Base-by-base conservation (phyloP, 768 basidiomycete genomes). In the Cubamyces lactineus region DNA sequence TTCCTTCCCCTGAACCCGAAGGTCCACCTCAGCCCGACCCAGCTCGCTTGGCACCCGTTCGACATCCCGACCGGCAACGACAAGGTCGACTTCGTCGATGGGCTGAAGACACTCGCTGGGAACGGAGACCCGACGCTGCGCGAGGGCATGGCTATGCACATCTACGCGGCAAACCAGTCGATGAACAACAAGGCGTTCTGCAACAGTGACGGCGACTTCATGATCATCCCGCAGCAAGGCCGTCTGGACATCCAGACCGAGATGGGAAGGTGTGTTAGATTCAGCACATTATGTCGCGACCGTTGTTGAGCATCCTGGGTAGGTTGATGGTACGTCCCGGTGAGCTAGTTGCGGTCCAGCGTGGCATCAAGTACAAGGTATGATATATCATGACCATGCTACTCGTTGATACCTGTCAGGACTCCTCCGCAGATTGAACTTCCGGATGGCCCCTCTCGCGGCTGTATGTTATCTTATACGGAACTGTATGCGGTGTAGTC, bases 181-280 rank as follows among this genome's bases (percentile, higher is more conserved):
- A 88, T 88, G 86, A 80, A 74, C 43, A 84, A 81, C 58, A 79
- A 76, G 66, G 86, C 86, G 2, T 86, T 86, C 71, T 80, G 79
- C 63, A 84, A 86, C 68, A 84, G 78, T 48, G 86, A 88, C 63
- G 86, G 87, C 7, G 86, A 88, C 71, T 82, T 87, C 77, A 72
- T 88, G 68, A 84, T 89, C 68, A 73, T 88, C 16, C 87, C 87
- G 8, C 82, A 87, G 69, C 79, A 83, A 67, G 87, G 87, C 5
- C 77, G 86, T 12, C 72, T 89, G 64, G 86, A 88, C 68, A 81
- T 89, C 46, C 86, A 86, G 71, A 88, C 87, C 2, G 87, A 89
- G 71, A 82, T 85, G 63, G 87, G 87, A 55, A 84, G 79, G 86
- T 86, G 65, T 65, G 83, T 76, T n/a, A n/a, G n/a, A n/a, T n/a